Evolutionary conservation across 345 rosid genomes (phyloP).

Genomic region (Populus deltoides): DNA sequence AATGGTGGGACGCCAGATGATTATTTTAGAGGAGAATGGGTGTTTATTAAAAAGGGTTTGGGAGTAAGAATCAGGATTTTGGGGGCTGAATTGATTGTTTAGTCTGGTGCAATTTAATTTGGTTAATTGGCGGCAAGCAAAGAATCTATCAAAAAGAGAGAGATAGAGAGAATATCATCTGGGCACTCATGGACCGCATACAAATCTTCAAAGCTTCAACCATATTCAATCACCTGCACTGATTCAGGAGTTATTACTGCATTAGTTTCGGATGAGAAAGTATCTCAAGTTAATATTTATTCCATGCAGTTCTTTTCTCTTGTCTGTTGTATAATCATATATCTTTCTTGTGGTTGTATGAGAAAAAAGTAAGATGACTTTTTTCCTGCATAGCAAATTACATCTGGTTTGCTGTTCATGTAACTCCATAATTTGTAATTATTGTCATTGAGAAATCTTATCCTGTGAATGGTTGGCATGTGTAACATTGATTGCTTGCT

Average conservation of each 20-base stretch:
- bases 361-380: not conserved
- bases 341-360: not conserved
- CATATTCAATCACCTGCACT: not conserved
- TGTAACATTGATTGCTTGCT: slow-evolving; percentile 14
- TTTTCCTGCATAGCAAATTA: not conserved
- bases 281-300: not conserved
- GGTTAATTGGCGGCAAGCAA: not conserved
- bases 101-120: not conserved
- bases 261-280: not conserved
- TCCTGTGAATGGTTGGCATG: not conserved
- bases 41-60: not conserved
- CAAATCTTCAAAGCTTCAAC: not conserved
- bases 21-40: not conserved
- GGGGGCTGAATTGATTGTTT: not conserved
- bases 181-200: not conserved
- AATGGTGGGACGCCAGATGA: not conserved
- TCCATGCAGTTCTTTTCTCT: not conserved
- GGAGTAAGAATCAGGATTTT: not conserved
- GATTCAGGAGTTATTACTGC: not conserved
- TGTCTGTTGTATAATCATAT: not conserved
- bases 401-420: not conserved
- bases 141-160: not conserved
- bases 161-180: not conserved
- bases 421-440: not conserved
- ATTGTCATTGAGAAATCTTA: not conserved